These are phyloP conservation scores for Elaeis guineensis DNA, from an alignment of 176 grass and related monocot genomes.

Conservation along the genomic window DNA sequence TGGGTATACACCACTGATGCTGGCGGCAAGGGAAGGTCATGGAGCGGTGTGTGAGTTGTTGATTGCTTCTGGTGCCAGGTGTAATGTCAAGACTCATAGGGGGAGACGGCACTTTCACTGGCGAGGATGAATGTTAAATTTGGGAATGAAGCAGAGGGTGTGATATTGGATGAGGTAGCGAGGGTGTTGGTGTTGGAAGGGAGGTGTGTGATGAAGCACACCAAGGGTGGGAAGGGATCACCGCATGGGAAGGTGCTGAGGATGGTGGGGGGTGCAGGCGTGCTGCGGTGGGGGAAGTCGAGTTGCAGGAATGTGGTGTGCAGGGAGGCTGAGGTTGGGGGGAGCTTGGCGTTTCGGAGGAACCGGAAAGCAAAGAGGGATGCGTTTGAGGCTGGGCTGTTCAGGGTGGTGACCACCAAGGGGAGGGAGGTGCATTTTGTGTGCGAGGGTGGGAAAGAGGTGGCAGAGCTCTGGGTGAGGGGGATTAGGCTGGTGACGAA, in stretches of 20 bases:
- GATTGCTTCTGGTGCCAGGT: slow-evolving; percentile 57
- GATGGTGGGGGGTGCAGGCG: slow-evolving; percentile 46
- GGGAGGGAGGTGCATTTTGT: slow-evolving; percentile 92
- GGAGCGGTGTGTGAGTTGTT: slow-evolving; percentile 52
- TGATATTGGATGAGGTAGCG: slow-evolving; percentile 75
- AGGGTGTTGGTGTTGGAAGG: slow-evolving; percentile 47
- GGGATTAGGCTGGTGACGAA: slow-evolving; percentile 63
- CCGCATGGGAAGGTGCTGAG: slow-evolving; percentile 62
- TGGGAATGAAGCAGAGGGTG: slow-evolving; percentile 51
- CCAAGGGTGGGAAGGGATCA: slow-evolving; percentile 57
- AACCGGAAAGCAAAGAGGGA: slow-evolving; percentile 42
- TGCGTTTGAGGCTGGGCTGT: slow-evolving; percentile 59
- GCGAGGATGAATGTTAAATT: slow-evolving; percentile 31
- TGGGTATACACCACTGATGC: slow-evolving; percentile 83
- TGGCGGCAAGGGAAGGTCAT: slow-evolving; percentile 74
- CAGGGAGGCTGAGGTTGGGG: slow-evolving; percentile 55
- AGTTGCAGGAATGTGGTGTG: slow-evolving; percentile 66
- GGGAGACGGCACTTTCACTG: slow-evolving; percentile 90
- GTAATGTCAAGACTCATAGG: slow-evolving; percentile 26
- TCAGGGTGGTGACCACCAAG: slow-evolving; percentile 64
- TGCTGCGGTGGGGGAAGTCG: slow-evolving; percentile 72
- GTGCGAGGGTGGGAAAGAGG: slow-evolving; percentile 62
- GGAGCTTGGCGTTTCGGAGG: slow-evolving; percentile 64
- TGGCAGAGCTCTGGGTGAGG: slow-evolving; percentile 81
- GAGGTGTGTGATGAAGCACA: slow-evolving; percentile 65